Conservation (phyloP, 805 yeast genomes). For the Wickerhamiella cacticola region DNA sequence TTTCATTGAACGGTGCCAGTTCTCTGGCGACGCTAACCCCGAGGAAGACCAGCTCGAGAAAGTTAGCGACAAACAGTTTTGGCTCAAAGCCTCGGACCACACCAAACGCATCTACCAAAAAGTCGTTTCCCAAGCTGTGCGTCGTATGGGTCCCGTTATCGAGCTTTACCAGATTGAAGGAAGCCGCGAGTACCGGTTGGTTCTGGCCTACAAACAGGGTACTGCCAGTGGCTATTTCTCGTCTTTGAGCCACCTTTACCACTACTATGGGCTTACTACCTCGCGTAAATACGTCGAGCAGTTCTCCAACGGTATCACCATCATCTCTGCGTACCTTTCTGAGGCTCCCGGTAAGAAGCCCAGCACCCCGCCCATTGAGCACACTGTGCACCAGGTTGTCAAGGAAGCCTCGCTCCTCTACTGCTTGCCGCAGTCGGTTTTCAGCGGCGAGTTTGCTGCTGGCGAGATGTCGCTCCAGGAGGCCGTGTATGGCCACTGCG, state of each 20-base stretch:
- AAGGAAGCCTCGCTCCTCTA: conserved; percentile 89
- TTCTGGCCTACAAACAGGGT: conserved; percentile 76
- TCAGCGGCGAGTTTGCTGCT: conserved; percentile 56
- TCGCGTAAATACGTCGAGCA: conserved; percentile 91
- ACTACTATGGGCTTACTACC: conserved; percentile 73
- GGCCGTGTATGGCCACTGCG: conserved; percentile 87
- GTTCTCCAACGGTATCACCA: conserved; percentile 76
- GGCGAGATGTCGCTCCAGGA: conserved; percentile 87
- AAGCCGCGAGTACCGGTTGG: conserved; percentile 70
- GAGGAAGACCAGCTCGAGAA: conserved; percentile 42
- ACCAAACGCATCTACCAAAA: conserved; percentile 68
- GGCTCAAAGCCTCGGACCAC: conserved; percentile 62
- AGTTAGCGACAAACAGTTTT: conserved; percentile 70
- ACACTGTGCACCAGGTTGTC: conserved; percentile 76
- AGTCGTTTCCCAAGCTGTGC: conserved; percentile 53
- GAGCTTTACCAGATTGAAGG: conserved; percentile 72
- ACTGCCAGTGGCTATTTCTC: conserved; percentile 79
- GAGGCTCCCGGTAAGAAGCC: conserved; percentile 36
- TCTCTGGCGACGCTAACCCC: conserved; percentile 25
- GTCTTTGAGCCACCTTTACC: conserved; percentile 74
- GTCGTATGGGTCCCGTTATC: conserved; percentile 83
- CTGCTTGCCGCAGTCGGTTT: conserved; percentile 79
- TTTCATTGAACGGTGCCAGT: conserved; percentile 66
- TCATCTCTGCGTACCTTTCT: conserved; percentile 74
- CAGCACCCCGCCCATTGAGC: conserved; percentile 41